Percentiles rank a stretch among this genome's conserved stretches.
Evolutionary conservation across 139 green algal species (phyloP).

Genomic region (Pycnococcus provasolii): DNA sequence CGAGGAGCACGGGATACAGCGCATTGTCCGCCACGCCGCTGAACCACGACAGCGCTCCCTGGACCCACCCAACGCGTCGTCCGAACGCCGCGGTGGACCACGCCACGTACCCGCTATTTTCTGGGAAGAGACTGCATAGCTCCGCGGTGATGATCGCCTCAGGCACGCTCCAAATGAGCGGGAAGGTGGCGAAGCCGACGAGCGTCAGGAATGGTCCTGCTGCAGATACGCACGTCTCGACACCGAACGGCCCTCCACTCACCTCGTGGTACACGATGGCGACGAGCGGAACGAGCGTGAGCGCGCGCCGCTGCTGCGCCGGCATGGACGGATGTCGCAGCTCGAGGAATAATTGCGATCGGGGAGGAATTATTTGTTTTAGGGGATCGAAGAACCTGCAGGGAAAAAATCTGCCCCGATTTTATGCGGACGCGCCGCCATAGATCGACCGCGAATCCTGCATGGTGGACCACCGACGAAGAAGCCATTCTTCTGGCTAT

Average conservation of each 20-base stretch:
- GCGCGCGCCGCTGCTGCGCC: slow-evolving; percentile 17
- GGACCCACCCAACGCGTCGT: slow-evolving; percentile 82
- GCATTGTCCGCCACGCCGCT: slow-evolving; percentile 87
- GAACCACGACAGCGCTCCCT: slow-evolving; percentile 84
- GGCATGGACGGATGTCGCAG: too few species aligned
- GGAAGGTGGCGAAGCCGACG: slow-evolving; percentile 39
- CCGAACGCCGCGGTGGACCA: slow-evolving; percentile 94
- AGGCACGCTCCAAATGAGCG: slow-evolving; percentile 71
- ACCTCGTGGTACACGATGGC: slow-evolving; percentile 96
- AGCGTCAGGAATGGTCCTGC: slow-evolving; percentile 71
- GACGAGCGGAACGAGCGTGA: slow-evolving; percentile 74
- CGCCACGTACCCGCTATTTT: slow-evolving; percentile 88
- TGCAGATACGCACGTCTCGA: slow-evolving; percentile 64
- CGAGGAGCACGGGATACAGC: slow-evolving; percentile 70
- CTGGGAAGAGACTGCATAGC: slow-evolving; percentile 84
- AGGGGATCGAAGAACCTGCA: too few species aligned
- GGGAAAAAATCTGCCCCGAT: too few species aligned
- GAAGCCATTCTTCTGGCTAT: too few species aligned
- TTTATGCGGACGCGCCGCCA: too few species aligned
- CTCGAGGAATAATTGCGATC: too few species aligned
- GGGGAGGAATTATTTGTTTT: background rate
- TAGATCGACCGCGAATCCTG: too few species aligned
- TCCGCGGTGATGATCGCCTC: slow-evolving; percentile 86
- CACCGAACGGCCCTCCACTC: slow-evolving; percentile 81
- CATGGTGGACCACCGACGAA: too few species aligned